Evolutionary conservation across 768 basidiomycete species (phyloP), one percentile per base, ranked within the genome.

Genomic region (Hypholoma fasciculare): DNA sequence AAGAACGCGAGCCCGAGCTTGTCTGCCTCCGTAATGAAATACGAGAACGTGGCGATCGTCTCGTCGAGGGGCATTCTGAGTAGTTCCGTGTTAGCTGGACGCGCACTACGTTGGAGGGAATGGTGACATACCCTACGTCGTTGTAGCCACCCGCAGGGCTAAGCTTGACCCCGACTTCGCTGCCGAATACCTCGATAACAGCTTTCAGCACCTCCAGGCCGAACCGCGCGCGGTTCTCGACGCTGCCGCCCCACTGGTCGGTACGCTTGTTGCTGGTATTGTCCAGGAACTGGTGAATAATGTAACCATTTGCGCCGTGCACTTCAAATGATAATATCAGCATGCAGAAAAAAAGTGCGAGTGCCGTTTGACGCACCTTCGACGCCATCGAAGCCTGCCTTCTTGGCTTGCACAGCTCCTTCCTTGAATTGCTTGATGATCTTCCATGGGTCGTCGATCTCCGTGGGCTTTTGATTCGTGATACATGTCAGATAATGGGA

Each of bases 241-340:
- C 58, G 43, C 76, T 79, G 6, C 86, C 87, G 7, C 86, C 86
- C 74, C 81, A 89, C 54, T 76, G 67, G 69, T 86, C 85, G 16
- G 77, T 82, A 16, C 84, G 77, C 47, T 64, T 57, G 40, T 86
- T 85, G 17, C 76, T 67, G 3, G 65, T 73, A 42, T 62, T 68
- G 57, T 84, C 80, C n/a, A 82, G 67, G 72, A 85, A 84, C 59
- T 85, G 82, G 58, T 78, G 69, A 39, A 78, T 54, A 4, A 81
- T 67, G 57, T 78, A 80, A 0, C 81, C 80, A 51, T 73, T 74
- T 13, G 78, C 78, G 9, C 73, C 72, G 51, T 76, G 76, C 65
- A 85, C 67, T 80, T 34, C 1, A 19, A 27, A 26, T 14, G 1
- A 4, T 20, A 11, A 37, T 44, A 2, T 40, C 2, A 14, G 43